phyloP scores from a whole-genome alignment of 2,329 filamentous ascomycete species.

The Penicillium sp. region DNA sequence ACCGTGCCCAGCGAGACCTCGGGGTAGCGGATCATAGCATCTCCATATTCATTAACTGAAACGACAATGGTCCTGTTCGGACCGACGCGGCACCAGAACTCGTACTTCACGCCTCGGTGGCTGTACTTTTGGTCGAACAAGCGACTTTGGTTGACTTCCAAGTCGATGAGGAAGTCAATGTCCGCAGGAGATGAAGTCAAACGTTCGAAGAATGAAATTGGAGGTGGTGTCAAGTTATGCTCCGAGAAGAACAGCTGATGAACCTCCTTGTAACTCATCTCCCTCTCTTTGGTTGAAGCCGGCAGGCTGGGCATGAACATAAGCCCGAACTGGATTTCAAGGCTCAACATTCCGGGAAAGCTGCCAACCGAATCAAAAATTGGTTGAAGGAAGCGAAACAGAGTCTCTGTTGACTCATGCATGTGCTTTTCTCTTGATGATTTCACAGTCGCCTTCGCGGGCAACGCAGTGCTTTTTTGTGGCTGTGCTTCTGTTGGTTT shows the following conservation, averaged over 20 bases:
- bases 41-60: constrained; percentile 27
- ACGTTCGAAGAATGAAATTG: constrained; percentile 30
- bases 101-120: constrained; percentile 26
- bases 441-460: background rate
- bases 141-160: constrained; percentile 18
- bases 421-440: background rate
- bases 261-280: constrained; percentile 14
- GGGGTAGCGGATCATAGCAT: constrained; percentile 22
- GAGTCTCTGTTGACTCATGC: constrained; percentile 5
- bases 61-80: constrained; percentile 27
- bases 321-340: constrained; percentile 35
- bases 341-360: constrained; percentile 29
- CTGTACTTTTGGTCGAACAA: constrained; percentile 25
- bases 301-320: constrained; percentile 25
- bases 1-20: constrained; percentile 26
- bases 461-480: background rate
- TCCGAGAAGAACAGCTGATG: constrained; percentile 30
- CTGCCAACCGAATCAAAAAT: constrained; percentile 28
- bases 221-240: constrained; percentile 21
- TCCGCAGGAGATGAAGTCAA: constrained; percentile 36
- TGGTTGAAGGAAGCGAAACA: constrained; percentile 26
- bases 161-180: constrained; percentile 32
- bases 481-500: background rate
- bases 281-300: constrained; percentile 7
- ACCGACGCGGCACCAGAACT: constrained; percentile 34